Evolutionary conservation across 2,329 filamentous ascomycete genomes (phyloP), one percentile per base, ranked within the genome.

Genomic region (Tolypocladium guangdongense): DNA sequence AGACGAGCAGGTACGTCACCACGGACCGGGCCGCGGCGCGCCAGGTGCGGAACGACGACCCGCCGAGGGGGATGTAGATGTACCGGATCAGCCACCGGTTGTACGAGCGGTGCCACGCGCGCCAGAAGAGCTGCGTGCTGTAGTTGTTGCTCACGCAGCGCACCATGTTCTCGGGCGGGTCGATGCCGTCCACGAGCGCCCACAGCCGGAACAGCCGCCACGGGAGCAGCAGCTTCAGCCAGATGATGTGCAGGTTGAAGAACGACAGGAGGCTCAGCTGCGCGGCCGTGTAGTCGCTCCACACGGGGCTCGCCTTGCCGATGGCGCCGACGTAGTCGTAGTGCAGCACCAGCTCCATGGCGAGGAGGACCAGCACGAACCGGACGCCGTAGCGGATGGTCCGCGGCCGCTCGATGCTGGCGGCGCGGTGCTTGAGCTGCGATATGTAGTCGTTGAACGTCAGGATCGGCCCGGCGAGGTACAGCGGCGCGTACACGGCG

Each of bases 131-230:
- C 41, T 91, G 78, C 0, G 90, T 87, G 58, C 87, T 91, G 74
- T 91, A 96, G 69, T 97, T 97, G 74, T 99, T 84, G 64, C 85
- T 91, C 71, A 96, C 90, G 71, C 95, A 99, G 60, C 93, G 88
- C 52, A 96, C 82, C 90, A 99, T 96, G 73, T 99, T 99, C 72
- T 99, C 93, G 0, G 93, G 92, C 0, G 93, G 90, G 65, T 99
- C 93, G 60, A 99, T 83, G 56, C 88, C 89, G 67, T 99, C 93
- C 18, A 91, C 66, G 4, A 99, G 79, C 0, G 89, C 79, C 93
- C 93, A 99, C n/a, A 99, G 82, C 5, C 95, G 88, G 80, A 97
- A 97, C 68, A 97, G 86, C n/a, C 93, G 87, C 91, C 92, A 99
- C 1, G 93, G 93, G 8, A 99, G 82, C 5, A 99, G 83, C 1